Percentiles rank a stretch among this genome's conserved stretches.
Evolutionary conservation across 2,329 filamentous ascomycete genomes (phyloP).

Genomic region (Aspergillus novofumigatus): DNA sequence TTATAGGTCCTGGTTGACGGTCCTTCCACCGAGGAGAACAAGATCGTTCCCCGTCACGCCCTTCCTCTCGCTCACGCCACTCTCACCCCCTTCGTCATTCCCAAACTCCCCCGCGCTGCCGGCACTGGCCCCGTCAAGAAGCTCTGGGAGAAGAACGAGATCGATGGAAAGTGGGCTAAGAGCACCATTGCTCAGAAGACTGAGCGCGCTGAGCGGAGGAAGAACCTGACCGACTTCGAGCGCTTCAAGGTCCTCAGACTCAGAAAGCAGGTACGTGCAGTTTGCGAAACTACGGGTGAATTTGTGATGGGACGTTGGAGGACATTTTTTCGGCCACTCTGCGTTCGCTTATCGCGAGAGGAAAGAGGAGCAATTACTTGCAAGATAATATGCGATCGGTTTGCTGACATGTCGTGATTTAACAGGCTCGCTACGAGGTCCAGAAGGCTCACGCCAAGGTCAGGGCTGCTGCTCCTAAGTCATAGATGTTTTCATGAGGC

Average conservation of each 20-base stretch:
- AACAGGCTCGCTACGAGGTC: conserved; percentile 83
- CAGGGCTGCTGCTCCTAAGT: conserved; percentile 73
- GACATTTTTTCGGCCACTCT: neutral
- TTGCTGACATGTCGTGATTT: conserved; percentile 15
- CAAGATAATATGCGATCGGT: neutral
- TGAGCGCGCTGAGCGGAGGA: conserved; percentile 78
- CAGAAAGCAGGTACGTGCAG: conserved; percentile 84
- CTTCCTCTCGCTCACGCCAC: conserved; percentile 76
- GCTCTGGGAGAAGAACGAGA: conserved; percentile 84
- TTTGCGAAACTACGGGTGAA: neutral
- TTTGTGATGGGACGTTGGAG: neutral
- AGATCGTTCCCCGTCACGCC: conserved; percentile 81
- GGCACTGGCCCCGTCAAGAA: conserved; percentile 80
- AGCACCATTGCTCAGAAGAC: conserved; percentile 94
- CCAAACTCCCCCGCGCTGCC: conserved; percentile 78
- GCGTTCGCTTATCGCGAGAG: conserved; percentile 1
- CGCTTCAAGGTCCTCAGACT: conserved; percentile 99
- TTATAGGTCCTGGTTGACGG: conserved; percentile 90
- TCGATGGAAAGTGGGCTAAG: conserved; percentile 90
- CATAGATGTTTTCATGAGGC: conserved; percentile 36
- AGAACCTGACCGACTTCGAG: conserved; percentile 95
- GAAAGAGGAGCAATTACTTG: neutral
- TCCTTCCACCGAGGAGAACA: conserved; percentile 74
- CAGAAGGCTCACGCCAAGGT: conserved; percentile 94
- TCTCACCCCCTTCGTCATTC: conserved; percentile 84